These are phyloP conservation scores for Fraxinus velutina DNA, from an alignment of 305 asterid genomes.

Conservation along the genomic window DNA sequence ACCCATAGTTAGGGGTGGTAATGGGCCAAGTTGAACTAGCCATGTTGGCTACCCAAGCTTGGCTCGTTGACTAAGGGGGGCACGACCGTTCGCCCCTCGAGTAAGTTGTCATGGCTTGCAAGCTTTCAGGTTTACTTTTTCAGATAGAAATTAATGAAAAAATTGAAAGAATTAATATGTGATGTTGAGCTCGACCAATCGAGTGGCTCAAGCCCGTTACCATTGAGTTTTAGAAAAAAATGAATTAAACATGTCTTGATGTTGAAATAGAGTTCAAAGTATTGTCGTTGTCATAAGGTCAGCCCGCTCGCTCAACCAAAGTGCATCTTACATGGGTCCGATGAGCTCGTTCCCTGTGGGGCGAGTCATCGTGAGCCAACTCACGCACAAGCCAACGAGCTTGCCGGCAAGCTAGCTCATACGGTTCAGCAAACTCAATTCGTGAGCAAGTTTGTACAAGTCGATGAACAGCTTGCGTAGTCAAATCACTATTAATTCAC, in stretches of 20 bases:
- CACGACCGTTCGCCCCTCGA: background rate
- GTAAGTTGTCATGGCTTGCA: background rate
- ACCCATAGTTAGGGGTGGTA: background rate
- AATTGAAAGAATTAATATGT: background rate
- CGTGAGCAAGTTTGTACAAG: background rate
- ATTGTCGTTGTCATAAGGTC: too few species aligned
- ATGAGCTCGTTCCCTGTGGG: background rate
- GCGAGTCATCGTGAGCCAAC: background rate
- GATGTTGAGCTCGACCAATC: background rate
- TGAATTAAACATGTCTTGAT: background rate
- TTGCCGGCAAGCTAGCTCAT: too few species aligned
- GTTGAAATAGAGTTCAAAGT: background rate
- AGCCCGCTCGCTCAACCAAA: background rate
- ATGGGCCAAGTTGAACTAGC: background rate
- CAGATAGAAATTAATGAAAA: background rate
- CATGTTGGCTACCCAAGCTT: background rate
- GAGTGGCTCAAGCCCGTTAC: background rate
- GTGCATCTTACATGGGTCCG: background rate
- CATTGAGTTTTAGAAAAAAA: background rate
- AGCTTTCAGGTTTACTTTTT: background rate
- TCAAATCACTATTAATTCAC: too few species aligned
- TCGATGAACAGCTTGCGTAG: background rate
- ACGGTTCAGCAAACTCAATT: too few species aligned
- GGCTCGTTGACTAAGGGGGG: background rate
- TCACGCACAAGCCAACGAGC: background rate